These are phyloP conservation scores for Limtongia smithiae DNA, from an alignment of 805 yeast genomes.

Conservation along the genomic window DNA sequence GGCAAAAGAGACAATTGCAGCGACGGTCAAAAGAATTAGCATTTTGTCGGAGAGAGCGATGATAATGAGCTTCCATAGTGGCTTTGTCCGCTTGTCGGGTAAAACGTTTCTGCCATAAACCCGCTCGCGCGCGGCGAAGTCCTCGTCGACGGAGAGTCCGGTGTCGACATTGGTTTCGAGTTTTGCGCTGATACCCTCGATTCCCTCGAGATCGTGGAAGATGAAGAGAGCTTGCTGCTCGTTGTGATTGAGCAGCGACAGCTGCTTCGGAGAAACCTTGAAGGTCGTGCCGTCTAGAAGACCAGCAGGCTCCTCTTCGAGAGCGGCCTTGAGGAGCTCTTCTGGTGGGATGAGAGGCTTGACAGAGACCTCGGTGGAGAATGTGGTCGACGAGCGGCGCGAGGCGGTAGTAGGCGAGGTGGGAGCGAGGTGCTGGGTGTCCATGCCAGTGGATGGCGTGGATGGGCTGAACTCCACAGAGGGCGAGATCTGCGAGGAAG, in stretches of 20 bases:
- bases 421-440: neutral
- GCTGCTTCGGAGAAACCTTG: constrained; percentile 29
- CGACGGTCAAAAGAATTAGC: constrained; percentile 72
- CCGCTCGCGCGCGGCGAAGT: constrained; percentile 38
- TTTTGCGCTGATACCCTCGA: constrained; percentile 33
- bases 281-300: constrained; percentile 20
- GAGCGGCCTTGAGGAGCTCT: constrained; percentile 15
- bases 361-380: constrained; percentile 10
- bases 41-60: constrained; percentile 91
- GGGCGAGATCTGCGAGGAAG: constrained; percentile 1
- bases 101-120: constrained; percentile 66
- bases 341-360: constrained; percentile 20
- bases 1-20: constrained; percentile 85
- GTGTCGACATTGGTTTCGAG: constrained; percentile 35
- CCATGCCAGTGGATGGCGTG: neutral
- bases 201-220: constrained; percentile 41
- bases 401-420: constrained; percentile 6
- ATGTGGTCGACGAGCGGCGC: neutral
- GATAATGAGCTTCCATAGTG: constrained; percentile 64
- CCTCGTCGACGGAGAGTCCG: constrained; percentile 35
- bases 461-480: neutral
- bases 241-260: constrained; percentile 31
- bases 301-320: constrained; percentile 13
- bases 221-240: constrained; percentile 42
- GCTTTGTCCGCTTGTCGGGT: constrained; percentile 68